Conservation (phyloP, 202 grass and related monocot genomes). For the Zoysia matrella region DNA sequence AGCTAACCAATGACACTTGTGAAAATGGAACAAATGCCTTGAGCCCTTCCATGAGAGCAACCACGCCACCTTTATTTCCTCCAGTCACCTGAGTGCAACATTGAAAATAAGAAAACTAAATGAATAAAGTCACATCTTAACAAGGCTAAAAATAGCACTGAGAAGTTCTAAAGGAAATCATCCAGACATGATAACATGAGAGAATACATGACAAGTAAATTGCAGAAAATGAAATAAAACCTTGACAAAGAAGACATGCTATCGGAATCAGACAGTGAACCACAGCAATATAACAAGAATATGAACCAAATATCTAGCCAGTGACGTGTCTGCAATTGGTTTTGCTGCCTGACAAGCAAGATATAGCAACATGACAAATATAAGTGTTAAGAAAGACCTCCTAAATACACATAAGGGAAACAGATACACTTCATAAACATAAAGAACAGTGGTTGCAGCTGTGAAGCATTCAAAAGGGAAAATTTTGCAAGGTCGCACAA, state of each 20-base stretch:
- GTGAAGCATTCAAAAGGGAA: conserved; percentile 1
- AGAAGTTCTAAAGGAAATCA: conserved; percentile 1
- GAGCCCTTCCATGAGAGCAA: conserved; percentile 81
- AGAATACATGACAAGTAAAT: conserved; percentile 18
- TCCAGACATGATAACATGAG: conserved; percentile 15
- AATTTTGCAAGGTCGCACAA: not conserved
- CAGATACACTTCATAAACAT: not conserved
- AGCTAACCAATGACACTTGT: conserved; percentile 79
- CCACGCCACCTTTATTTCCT: conserved; percentile 91
- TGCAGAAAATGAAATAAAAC: conserved; percentile 14
- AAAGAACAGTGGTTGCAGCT: conserved; percentile 15
- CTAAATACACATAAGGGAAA: too few relatives aligned
- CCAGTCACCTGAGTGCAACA: conserved; percentile 65
- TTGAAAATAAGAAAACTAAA: not conserved
- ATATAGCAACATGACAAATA: conserved; percentile 18
- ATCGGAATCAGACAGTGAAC: not conserved
- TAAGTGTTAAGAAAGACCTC: not conserved
- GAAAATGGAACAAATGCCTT: conserved; percentile 96
- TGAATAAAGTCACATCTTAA: conserved; percentile 5
- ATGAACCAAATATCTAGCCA: not conserved
- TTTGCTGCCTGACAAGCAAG: not conserved
- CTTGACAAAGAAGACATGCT: conserved; percentile 9
- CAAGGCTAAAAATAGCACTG: conserved; percentile 13
- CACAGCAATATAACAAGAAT: conserved; percentile 9
- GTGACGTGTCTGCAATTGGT: not conserved